Evolutionary conservation across 31 red algal species (phyloP), one percentile per base, ranked within the genome.

Genomic region (Bonnemaisonia californica): DNA sequence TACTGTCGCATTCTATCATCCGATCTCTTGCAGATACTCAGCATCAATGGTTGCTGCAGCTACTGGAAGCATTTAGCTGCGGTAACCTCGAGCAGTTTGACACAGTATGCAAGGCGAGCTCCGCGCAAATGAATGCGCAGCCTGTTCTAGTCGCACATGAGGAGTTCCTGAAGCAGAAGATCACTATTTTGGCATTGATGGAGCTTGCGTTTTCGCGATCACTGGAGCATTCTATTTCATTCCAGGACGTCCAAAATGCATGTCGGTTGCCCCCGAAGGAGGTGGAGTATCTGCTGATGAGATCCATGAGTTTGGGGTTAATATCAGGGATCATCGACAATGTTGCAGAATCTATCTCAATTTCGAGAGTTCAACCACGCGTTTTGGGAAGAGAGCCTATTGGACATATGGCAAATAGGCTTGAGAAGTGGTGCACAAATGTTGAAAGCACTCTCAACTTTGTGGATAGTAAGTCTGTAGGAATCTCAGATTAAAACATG

Each of bases 201-300:
- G 80, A 88, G 31, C 68, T 98, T 23, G 91, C 91, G 19, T 83
- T 89, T 41, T 60, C 73, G 28, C 56, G 85, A 36, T 82, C 80
- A 21, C 35, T 86, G 54, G 82, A 86, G 29, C 69, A 79, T 32
- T 54, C 55, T 3, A 90, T 98, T 67, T 70, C 85, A 8, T 98
- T 98, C 54, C 58, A 32, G 2, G 91, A 83, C 41, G 84, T 94
- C n/a, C 71, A 90, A 56, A 57, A 56, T 24, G 41, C 74, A 42
- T 98, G 95, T 62, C 87, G 84, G 18, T 62, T 98, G 72, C 76
- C 95, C 11, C 69, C 59, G 5, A 83, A 85, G 41, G 88, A 98
- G 74, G 91, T 98, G n/a, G 95, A 98, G 57, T 87, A 90, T 57
- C 45, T 98, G 54, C 47, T 95, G 13, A 98, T 98, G 95, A 66